Evolutionary conservation across 148 eudicot species (phyloP).

Genomic region (Oxyria digyna): DNA sequence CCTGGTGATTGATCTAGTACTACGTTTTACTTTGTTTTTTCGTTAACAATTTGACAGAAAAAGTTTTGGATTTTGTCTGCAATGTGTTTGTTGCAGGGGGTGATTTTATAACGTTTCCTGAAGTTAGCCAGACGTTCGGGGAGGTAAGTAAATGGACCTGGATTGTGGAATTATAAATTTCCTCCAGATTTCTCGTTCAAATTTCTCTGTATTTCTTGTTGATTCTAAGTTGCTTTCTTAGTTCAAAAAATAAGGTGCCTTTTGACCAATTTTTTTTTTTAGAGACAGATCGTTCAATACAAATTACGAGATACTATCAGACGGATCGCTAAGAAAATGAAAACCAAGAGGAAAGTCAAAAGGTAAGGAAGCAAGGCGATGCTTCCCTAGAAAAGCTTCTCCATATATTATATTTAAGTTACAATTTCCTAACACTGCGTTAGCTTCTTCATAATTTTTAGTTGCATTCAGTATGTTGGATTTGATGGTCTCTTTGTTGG

Average conservation of each 20-base stretch:
- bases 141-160: slow-evolving; percentile 45
- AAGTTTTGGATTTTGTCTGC: too few relatives aligned
- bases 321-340: too few relatives aligned
- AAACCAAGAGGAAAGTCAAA: too few relatives aligned
- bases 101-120: slow-evolving; percentile 94
- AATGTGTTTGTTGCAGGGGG: slow-evolving; percentile 96
- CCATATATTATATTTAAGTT: neutral
- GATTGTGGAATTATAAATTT: neutral
- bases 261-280: too few relatives aligned
- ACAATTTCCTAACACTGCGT: neutral
- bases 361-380: too few relatives aligned
- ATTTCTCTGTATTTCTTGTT: neutral
- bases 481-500: slow-evolving; percentile 6
- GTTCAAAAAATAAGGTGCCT: too few relatives aligned
- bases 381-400: too few relatives aligned
- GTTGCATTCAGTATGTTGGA: neutral
- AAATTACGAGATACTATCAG: too few relatives aligned
- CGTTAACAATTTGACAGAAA: too few relatives aligned
- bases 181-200: neutral
- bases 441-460: neutral
- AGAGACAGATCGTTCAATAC: too few relatives aligned
- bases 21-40: too few relatives aligned
- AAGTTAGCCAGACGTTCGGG: slow-evolving; percentile 99
- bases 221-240: neutral
- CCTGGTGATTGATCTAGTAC: too few relatives aligned